Evolutionary conservation across 192 early-diverging fungal genomes (phyloP).

Genomic region (Coemansia sp.): DNA sequence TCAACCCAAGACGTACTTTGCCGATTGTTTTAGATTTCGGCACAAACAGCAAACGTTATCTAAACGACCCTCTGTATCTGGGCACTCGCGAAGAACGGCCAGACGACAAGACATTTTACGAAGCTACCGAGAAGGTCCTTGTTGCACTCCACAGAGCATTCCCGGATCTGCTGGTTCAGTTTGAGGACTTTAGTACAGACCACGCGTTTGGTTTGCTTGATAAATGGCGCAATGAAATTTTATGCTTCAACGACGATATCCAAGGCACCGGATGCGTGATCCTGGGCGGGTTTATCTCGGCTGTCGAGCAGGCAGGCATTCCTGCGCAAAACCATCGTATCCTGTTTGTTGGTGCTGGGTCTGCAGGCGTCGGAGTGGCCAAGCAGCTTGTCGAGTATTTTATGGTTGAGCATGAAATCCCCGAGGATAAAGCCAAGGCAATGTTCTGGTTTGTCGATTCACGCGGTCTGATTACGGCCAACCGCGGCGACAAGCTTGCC

Average conservation of each 20-base stretch:
- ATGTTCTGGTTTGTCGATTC: conserved; percentile 82
- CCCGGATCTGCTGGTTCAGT: conserved; percentile 83
- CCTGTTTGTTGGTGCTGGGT: conserved; percentile 90
- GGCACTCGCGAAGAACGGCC: conserved; percentile 67
- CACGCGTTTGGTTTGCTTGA: conserved; percentile 82
- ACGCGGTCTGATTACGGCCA: conserved; percentile 83
- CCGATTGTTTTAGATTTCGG: conserved; percentile 92
- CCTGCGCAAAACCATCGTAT: conserved; percentile 75
- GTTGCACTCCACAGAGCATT: conserved; percentile 63
- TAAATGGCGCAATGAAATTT: conserved; percentile 67
- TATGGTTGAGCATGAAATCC: conserved; percentile 65
- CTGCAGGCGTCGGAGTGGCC: conserved; percentile 91
- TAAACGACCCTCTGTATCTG: conserved; percentile 84
- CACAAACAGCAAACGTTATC: conserved; percentile 75
- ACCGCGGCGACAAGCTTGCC: conserved; percentile 80
- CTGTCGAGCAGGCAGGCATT: conserved; percentile 68
- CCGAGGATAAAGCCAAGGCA: conserved; percentile 60
- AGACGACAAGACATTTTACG: conserved; percentile 65
- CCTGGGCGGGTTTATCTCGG: conserved; percentile 88
- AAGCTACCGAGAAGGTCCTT: conserved; percentile 74
- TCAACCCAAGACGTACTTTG: conserved; percentile 78
- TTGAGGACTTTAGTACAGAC: conserved; percentile 92
- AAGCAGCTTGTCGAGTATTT: conserved; percentile 83
- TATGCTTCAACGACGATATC: conserved; percentile 83
- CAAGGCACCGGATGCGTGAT: conserved; percentile 77